phyloP scores from a whole-genome alignment of 306 rosid species.

The Begonia peltatifolia region DNA sequence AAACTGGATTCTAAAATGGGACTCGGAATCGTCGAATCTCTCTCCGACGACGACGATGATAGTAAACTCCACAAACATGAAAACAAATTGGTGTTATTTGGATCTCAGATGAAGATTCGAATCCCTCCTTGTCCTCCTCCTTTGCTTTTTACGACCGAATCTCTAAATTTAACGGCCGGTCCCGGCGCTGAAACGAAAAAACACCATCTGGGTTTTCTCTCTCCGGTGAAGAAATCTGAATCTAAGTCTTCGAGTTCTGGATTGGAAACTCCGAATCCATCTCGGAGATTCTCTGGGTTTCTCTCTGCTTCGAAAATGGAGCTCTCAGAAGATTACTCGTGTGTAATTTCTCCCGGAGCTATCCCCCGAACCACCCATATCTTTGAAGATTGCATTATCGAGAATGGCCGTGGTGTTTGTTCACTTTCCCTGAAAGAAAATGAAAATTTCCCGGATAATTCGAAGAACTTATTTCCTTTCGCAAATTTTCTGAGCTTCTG shows the following conservation, averaged over 20 bases:
- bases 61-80: constrained; percentile 23
- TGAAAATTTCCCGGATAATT: not conserved
- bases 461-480: constrained; percentile 20
- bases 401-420: constrained; percentile 34
- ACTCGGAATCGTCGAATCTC: constrained; percentile 69
- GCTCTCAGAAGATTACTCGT: constrained; percentile 80
- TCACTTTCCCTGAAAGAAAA: constrained; percentile 15
- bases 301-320: constrained; percentile 64
- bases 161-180: constrained; percentile 19
- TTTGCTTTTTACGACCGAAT: constrained; percentile 14
- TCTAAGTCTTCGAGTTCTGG: constrained; percentile 16
- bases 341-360: constrained; percentile 65
- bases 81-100: constrained; percentile 51
- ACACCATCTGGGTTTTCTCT: constrained; percentile 26
- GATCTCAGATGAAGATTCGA: constrained; percentile 74
- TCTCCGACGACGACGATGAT: constrained; percentile 27
- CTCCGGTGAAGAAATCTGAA: constrained; percentile 25
- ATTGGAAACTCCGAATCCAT: constrained; percentile 15
- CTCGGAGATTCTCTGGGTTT: constrained; percentile 25
- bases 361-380: constrained; percentile 76
- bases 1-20: constrained; percentile 52
- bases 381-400: constrained; percentile 54
- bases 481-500: constrained; percentile 59
- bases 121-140: constrained; percentile 27
- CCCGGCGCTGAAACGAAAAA: constrained; percentile 22